These are phyloP conservation scores for Populus alba DNA, from an alignment of 345 rosid species.

Conservation along the genomic window DNA sequence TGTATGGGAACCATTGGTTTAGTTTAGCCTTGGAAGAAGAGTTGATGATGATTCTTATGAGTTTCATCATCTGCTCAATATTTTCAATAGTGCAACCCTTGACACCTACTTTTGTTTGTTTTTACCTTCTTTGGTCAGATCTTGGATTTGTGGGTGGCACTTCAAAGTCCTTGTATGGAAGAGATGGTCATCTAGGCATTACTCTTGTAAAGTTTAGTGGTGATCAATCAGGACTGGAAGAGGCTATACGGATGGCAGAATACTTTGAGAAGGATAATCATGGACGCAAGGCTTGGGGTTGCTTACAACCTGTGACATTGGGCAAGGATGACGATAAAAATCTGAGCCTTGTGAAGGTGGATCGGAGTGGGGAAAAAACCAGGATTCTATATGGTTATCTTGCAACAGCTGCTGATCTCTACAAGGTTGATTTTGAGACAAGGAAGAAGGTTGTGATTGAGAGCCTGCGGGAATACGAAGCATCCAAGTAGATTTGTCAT, in stretches of 20 bases:
- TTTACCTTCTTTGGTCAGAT: constrained; percentile 50
- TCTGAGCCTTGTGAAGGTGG: constrained; percentile 65
- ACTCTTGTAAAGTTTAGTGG: constrained; percentile 68
- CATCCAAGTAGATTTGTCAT: constrained; percentile 34
- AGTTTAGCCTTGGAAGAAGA: not conserved
- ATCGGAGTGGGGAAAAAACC: constrained; percentile 66
- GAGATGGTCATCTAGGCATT: constrained; percentile 90
- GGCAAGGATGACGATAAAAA: constrained; percentile 78
- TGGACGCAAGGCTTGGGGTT: constrained; percentile 78
- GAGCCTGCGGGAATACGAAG: constrained; percentile 58
- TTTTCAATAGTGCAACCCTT: not conserved
- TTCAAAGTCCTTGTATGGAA: constrained; percentile 81
- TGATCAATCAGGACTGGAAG: constrained; percentile 66
- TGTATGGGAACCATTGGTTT: not conserved
- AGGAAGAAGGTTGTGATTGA: constrained; percentile 70
- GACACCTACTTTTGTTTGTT: constrained; percentile 15
- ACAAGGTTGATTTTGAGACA: constrained; percentile 74
- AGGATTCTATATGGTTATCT: constrained; percentile 84
- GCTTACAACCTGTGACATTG: constrained; percentile 47
- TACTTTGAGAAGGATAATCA: constrained; percentile 73
- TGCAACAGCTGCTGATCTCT: constrained; percentile 68
- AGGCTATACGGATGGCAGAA: constrained; percentile 72
- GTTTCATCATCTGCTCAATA: constrained; percentile 1
- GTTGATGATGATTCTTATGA: not conserved
- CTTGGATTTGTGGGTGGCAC: constrained; percentile 76